Base-by-base conservation (phyloP, 768 basidiomycete species). In the Daedaleopsis nitida region DNA sequence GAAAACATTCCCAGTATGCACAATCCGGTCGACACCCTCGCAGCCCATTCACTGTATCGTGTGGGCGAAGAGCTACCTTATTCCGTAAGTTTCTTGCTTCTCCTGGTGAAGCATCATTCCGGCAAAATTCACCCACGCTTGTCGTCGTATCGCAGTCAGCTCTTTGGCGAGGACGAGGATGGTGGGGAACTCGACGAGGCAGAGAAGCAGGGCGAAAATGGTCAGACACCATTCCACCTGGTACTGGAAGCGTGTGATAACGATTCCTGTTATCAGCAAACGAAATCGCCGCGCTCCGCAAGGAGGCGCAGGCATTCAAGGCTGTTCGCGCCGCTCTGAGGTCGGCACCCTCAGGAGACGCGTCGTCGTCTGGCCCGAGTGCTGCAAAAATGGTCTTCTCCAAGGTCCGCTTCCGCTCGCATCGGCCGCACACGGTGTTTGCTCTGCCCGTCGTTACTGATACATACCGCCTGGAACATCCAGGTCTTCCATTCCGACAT, bases 11-110 rank as follows among this genome's bases (percentile, higher is more conserved):
- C 96, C 97, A 0, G 96, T 98, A 11, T 99, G 97, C 73, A 98
- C 97, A 0, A 98, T 99, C 66, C 88, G 96, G 42, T 94, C 94
- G 2, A 98, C 97, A 0, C 97, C 97, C 0, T 93, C 91, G 59
- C 96, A 96, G 65, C 94, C 97, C 0, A 97, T 98, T 53, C 97
- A 99, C 69, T 99, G 96, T 70, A 98, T 99, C 52, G 96, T 98
- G 2, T 99, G 97, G 97, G 94, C 94, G 34, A 99, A 98, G 74
- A 95, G 87, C 59, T 98, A 98, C 77, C 86, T 99, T 13, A 84
- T 98, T 68, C 88, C 91, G 96, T 93, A 67, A 70, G 90, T 76
- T 24, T 21, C 7, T 39, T 5, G 32, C 48, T 21, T 5, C 12
- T 12, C 27, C 14, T 6, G n/a, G 27, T 32, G 6, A 11, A 14